A percentile compares a stretch with the other conserved stretches of the same genome.
Evolutionary conservation across 495 filamentous ascomycete genomes (phyloP).

Genomic region (Evernia prunastri): DNA sequence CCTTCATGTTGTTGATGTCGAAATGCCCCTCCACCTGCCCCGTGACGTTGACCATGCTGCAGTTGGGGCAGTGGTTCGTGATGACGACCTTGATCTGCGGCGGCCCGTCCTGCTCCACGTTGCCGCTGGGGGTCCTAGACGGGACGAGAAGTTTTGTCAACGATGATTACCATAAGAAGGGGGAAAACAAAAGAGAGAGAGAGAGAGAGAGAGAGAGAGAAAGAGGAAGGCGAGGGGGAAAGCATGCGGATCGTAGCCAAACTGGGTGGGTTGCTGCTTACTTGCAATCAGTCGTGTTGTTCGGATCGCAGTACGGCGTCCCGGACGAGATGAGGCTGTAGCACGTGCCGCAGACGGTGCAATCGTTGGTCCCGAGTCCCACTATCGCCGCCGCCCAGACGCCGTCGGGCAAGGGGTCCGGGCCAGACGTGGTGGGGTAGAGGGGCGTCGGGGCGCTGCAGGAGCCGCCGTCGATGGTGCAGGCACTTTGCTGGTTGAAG

Average conservation of each 20-base stretch:
- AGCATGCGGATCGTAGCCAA: too few species aligned
- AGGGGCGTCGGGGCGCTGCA: constrained; percentile 8
- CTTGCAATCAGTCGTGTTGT: constrained; percentile 12
- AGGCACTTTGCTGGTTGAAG: constrained; percentile 17
- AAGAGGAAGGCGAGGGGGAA: too few species aligned
- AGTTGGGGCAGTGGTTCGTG: constrained; percentile 22
- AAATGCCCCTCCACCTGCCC: constrained; percentile 15
- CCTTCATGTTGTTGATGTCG: constrained; percentile 18
- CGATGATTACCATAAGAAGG: not conserved
- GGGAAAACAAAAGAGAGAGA: not conserved
- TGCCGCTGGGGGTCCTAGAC: too few species aligned
- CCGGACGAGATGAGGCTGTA: constrained; percentile 21
- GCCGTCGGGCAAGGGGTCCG: not conserved
- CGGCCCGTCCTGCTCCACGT: constrained; percentile 7
- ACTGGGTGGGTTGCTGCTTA: too few species aligned
- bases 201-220: too few species aligned
- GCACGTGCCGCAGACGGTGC: constrained; percentile 19
- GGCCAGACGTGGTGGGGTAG: constrained; percentile 3
- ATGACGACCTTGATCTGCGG: constrained; percentile 20
- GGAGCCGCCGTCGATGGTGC: constrained; percentile 9
- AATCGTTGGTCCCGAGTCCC: constrained; percentile 17
- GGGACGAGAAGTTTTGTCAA: too few species aligned
- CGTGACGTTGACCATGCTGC: not conserved
- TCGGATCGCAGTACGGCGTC: constrained; percentile 17
- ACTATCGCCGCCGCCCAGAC: constrained; percentile 20